Evolutionary conservation across 805 yeast genomes (phyloP).

Genomic region (Ogataea parapolymorpha): DNA sequence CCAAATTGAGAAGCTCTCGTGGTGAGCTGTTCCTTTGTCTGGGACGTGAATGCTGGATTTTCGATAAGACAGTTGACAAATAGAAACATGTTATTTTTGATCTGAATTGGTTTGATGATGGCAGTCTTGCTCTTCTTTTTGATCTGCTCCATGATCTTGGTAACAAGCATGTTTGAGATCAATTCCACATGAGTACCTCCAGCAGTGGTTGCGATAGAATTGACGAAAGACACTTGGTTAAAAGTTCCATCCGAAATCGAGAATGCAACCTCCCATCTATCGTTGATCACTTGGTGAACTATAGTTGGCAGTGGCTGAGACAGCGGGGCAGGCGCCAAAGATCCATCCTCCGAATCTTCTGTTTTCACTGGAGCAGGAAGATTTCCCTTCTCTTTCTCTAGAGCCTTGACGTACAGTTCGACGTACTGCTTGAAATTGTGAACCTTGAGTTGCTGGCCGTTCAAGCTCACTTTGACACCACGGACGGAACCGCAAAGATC

Average conservation of each 20-base stretch:
- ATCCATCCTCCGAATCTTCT: constrained; percentile 14
- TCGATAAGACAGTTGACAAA: constrained; percentile 91
- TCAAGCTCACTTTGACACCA: constrained; percentile 73
- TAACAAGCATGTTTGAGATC: constrained; percentile 78
- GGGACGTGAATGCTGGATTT: constrained; percentile 96
- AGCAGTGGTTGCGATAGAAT: constrained; percentile 93
- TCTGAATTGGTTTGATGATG: constrained; percentile 82
- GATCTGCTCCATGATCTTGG: constrained; percentile 67
- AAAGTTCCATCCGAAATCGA: constrained; percentile 87
- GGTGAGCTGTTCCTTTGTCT: constrained; percentile 93
- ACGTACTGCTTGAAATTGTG: constrained; percentile 82
- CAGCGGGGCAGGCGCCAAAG: constrained; percentile 15
- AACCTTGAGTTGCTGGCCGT: constrained; percentile 68
- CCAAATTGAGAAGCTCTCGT: constrained; percentile 89
- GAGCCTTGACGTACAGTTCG: constrained; percentile 81
- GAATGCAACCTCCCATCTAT: constrained; percentile 95
- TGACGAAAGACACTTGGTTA: constrained; percentile 94
- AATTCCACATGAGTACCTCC: constrained; percentile 96
- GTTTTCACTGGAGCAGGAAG: constrained; percentile 6
- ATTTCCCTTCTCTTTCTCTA: constrained; percentile 47
- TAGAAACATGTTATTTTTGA: constrained; percentile 83
- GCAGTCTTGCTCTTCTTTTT: constrained; percentile 64
- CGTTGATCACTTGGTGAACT: constrained; percentile 76
- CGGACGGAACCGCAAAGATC: constrained; percentile 93
- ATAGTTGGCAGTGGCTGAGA: constrained; percentile 49